Evolutionary conservation across 106 monocot species (phyloP), one percentile per base, ranked within the genome.

Genomic region (Dendrobium officinale): DNA sequence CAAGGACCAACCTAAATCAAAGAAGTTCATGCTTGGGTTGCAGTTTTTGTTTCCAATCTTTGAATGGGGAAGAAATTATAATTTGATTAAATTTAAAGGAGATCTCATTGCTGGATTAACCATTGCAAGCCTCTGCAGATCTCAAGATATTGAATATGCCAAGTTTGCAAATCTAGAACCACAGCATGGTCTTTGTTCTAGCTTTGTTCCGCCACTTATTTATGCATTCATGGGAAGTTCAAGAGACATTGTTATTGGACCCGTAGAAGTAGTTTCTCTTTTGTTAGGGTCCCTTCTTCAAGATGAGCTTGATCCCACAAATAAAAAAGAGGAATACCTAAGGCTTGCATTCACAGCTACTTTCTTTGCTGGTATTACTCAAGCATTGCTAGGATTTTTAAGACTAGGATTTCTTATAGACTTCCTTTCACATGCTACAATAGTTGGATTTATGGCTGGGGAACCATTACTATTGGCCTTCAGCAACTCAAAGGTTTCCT

Each of bases 101-200:
- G 93, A 93, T 80, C 42, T 93, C 16, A 90, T 93, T 59, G 85
- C 90, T 20, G 93, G 93, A 72, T 77, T 93, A 48, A 93, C 93
- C 11, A 93, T 93, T 80, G 93, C 93, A 54, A 93, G 93, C 77
- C 88, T 93, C 0, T 88, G 88, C 61, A 90, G 90, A 77, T 90
- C 93, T 80, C 90, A 93, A 90, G 93, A 90, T 55, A 92, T 92
- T 77, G 92, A 84, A 7, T 92, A 92, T 79, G 73, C 92, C 66
- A 89, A 86, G 72, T 89, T 92, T 41, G 89, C 92, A 51, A 88
- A 88, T 42, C 73, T 92, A 16, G 86, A 88, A 6, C 81, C 89
- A 43, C 82, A 89, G 49, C 85, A 88, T 88, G 92, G 92, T n/a
- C 89, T 92, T 9, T 92, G 89, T 43, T 85, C 91, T 13, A 91